Percentiles rank a stretch among this genome's conserved stretches.
These are phyloP conservation scores for Leccinum uliginosum DNA, from an alignment of 768 basidiomycete species.

Conservation along the genomic window DNA sequence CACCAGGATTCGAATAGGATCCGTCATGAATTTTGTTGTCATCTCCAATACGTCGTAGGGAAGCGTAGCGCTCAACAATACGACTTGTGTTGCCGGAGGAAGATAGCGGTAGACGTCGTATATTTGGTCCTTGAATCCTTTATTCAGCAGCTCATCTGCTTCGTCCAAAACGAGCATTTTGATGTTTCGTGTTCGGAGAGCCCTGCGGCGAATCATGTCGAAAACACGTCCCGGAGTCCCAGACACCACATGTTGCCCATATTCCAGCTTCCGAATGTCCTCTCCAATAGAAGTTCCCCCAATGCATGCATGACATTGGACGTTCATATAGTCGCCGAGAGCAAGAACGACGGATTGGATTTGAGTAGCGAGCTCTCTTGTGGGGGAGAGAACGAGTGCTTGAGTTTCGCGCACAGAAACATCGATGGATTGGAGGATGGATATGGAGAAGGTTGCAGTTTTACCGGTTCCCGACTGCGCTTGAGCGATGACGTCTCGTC, in stretches of 20 bases:
- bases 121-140: slow-evolving; percentile 99
- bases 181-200: slow-evolving; percentile 92
- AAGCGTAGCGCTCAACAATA: slow-evolving; percentile 91
- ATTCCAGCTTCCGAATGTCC: slow-evolving; percentile 95
- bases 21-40: slow-evolving; percentile 99
- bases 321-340: slow-evolving; percentile 98
- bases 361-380: slow-evolving; percentile 98
- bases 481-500: slow-evolving; percentile 97
- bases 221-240: slow-evolving; percentile 98
- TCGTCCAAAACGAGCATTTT: slow-evolving; percentile 96
- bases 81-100: slow-evolving; percentile 95
- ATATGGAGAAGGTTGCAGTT: slow-evolving; percentile 98
- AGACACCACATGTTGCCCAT: slow-evolving; percentile 95
- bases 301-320: slow-evolving; percentile 98
- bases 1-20: slow-evolving; percentile 96
- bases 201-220: slow-evolving; percentile 96
- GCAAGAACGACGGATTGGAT: slow-evolving; percentile 97
- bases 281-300: slow-evolving; percentile 97
- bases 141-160: slow-evolving; percentile 94
- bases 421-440: slow-evolving; percentile 97
- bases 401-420: slow-evolving; percentile 92
- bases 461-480: slow-evolving; percentile 99
- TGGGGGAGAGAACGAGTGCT: slow-evolving; percentile 93
- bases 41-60: slow-evolving; percentile 98
- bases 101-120: slow-evolving; percentile 98